Evolutionary conservation across 192 early-diverging fungal genomes (phyloP).

Genomic region (Backusella macrospora): DNA sequence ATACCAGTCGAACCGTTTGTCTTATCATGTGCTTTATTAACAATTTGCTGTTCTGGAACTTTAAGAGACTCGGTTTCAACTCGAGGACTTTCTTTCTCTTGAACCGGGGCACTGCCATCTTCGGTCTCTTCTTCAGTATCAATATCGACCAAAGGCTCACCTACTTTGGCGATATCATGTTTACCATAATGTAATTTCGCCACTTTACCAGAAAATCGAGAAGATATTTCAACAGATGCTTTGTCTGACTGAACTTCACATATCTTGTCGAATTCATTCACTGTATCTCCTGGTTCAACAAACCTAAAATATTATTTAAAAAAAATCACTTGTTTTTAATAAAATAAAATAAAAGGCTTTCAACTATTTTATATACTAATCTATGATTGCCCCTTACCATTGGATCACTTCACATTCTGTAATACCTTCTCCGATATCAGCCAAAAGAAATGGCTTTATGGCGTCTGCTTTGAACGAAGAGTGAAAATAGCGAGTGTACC

Average conservation of each 20-base stretch:
- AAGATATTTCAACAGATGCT: slow-evolving; percentile 98
- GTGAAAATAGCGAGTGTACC: slow-evolving; percentile 49
- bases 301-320: slow-evolving; percentile 68
- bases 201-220: slow-evolving; percentile 87
- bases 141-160: slow-evolving; percentile 67
- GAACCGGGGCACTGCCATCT: background rate
- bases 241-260: slow-evolving; percentile 99
- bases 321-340: background rate
- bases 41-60: background rate
- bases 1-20: background rate
- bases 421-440: slow-evolving; percentile 99
- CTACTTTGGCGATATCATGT: slow-evolving; percentile 92
- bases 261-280: slow-evolving; percentile 92
- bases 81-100: background rate
- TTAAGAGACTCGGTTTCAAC: too few relatives aligned
- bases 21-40: background rate
- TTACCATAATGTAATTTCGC: slow-evolving; percentile 78
- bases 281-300: slow-evolving; percentile 87
- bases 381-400: slow-evolving; percentile 63
- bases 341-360: background rate
- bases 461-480: slow-evolving; percentile 43
- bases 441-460: slow-evolving; percentile 80
- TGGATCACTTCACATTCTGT: slow-evolving; percentile 97
- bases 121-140: slow-evolving; percentile 37
- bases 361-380: background rate